A percentile compares a stretch with the other conserved stretches of the same genome.
Evolutionary conservation across 1,139 yeast genomes (phyloP).

Genomic region (Sugiyamaella novakii): DNA sequence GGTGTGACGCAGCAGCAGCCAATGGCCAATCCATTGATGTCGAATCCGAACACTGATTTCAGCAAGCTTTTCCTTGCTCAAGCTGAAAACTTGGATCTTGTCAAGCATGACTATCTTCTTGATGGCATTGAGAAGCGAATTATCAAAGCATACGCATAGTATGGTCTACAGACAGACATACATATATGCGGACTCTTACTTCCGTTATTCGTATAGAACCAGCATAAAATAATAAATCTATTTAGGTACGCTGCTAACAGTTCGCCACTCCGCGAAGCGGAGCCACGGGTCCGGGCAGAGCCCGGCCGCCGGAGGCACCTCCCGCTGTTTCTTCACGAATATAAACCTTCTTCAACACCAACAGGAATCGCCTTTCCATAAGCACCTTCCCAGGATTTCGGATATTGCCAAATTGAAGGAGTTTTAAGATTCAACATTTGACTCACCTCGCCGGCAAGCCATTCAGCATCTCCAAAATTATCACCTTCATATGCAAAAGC

Average conservation of each 20-base stretch:
- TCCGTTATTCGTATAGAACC: neutral
- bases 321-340: conserved; percentile 47
- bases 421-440: conserved; percentile 40
- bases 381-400: conserved; percentile 81
- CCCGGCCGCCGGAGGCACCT: too few species aligned
- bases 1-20: conserved; percentile 39
- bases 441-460: conserved; percentile 50
- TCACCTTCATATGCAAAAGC: conserved; percentile 87
- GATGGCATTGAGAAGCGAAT: conserved; percentile 70
- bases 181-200: too few species aligned
- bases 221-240: too few species aligned
- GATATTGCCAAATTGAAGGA: conserved; percentile 49
- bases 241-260: too few species aligned
- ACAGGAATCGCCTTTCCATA: conserved; percentile 75
- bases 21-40: conserved; percentile 41
- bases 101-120: conserved; percentile 58
- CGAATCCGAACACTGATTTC: conserved; percentile 53
- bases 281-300: too few species aligned
- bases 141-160: conserved; percentile 34
- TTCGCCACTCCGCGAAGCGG: too few species aligned
- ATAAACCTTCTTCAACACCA: conserved; percentile 77
- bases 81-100: conserved; percentile 75
- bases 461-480: conserved; percentile 70
- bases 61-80: conserved; percentile 63
- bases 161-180: too few species aligned